These are phyloP conservation scores for Castanea sativa DNA, from an alignment of 306 rosid genomes.

Conservation along the genomic window DNA sequence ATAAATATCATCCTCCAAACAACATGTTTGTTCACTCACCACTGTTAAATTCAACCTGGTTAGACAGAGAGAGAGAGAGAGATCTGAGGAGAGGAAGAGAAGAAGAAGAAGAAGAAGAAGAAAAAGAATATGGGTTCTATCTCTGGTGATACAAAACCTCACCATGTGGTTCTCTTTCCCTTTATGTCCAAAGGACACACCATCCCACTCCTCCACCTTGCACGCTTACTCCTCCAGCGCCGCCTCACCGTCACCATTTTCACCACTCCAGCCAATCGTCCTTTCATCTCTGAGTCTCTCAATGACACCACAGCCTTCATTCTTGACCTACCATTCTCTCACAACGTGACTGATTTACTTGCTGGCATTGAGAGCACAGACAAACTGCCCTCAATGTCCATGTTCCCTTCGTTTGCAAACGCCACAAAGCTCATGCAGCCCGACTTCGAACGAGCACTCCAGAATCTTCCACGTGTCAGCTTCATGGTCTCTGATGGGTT, in stretches of 20 bases:
- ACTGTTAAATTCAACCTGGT: too few species aligned
- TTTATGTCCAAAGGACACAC: conserved; percentile 67
- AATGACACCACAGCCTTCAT: conserved; percentile 27
- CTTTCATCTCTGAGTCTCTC: conserved; percentile 30
- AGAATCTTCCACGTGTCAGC: conserved; percentile 21
- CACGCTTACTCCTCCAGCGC: conserved; percentile 39
- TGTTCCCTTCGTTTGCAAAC: conserved; percentile 21
- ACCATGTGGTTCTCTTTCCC: conserved; percentile 38
- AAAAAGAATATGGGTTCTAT: conserved; percentile 21
- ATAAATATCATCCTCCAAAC: too few species aligned
- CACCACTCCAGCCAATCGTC: conserved; percentile 39
- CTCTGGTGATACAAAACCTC: neutral
- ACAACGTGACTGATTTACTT: conserved; percentile 24
- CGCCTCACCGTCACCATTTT: conserved; percentile 26
- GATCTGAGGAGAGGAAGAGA: neutral
- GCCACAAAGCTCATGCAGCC: conserved; percentile 34
- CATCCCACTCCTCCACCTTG: conserved; percentile 47
- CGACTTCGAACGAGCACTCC: conserved; percentile 34
- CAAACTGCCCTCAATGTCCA: conserved; percentile 27
- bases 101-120: neutral
- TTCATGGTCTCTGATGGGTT: conserved; percentile 50
- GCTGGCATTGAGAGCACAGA: conserved; percentile 38
- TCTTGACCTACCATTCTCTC: conserved; percentile 30
- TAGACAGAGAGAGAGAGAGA: too few species aligned
- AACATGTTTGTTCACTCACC: too few species aligned